Evolutionary conservation across 345 rosid genomes (phyloP), one percentile per base, ranked within the genome.

Genomic region (Rubroshorea leprosula): DNA sequence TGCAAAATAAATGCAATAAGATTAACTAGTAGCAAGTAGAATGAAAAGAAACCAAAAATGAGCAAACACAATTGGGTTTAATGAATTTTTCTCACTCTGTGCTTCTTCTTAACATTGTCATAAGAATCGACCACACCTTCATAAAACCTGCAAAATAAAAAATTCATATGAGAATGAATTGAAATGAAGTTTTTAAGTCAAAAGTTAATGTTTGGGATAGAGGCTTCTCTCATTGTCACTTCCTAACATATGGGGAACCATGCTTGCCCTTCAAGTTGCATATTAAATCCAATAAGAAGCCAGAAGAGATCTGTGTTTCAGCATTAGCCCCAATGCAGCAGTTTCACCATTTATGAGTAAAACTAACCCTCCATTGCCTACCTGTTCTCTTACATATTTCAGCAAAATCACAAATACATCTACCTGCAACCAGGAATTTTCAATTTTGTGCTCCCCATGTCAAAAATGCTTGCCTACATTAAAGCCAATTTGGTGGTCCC

Each of bases 81-180:
- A 62, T 54, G 48, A 35, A 63, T 58, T 43, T 15, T 19, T 62
- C 83, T 72, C 61, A 89, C 97, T 84, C 10, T 62, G 74, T 86
- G 91, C 74, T 50, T 74, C 76, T 70, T 82, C 67, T 39, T 73
- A 26, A 63, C 62, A 58, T 59, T 72, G 58, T 62, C 67, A 39
- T 72, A 89, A 35, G 78, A 79, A 49, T 78, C 68, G 49, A 86
- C 58, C 46, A 79, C 68, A 55, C 94, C 94, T 63, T 77, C 77
- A 68, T 86, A 89, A 70, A 69, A 89, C 62, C 96, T 89, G 80
- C 68, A 65, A 23, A 48, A 27, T 5, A 45, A 23, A 54, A 47
- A 48, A 25, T n/a, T n/a, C n/a, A n/a, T n/a, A n/a, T n/a, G n/a
- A n/a, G n/a, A n/a, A n/a, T n/a, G n/a, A n/a, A n/a, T n/a, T n/a